A percentile compares a stretch with the other conserved stretches of the same genome.
Evolutionary conservation across 2,329 filamentous ascomycete genomes (phyloP).

Genomic region (Phaeoacremonium minimum): DNA sequence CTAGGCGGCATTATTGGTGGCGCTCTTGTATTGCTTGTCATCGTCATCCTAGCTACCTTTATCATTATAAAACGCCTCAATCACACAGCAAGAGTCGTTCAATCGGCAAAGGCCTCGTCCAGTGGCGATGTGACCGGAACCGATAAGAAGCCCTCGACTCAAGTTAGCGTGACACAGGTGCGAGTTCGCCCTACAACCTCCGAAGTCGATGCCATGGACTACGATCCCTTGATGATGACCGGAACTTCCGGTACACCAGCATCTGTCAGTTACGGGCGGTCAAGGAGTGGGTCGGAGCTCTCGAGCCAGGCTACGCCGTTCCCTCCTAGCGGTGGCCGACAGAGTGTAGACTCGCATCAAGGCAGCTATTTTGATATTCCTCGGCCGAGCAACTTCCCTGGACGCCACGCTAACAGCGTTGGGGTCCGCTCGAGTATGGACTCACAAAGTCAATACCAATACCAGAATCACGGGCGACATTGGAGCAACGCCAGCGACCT

Average conservation of each 20-base stretch:
- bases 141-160: conserved; percentile 20
- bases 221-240: conserved; percentile 29
- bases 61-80: conserved; percentile 47
- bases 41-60: conserved; percentile 40
- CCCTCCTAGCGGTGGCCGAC: conserved; percentile 13
- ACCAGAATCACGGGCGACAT: conserved; percentile 30
- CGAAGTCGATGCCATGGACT: conserved; percentile 36
- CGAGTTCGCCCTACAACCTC: conserved; percentile 32
- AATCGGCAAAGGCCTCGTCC: conserved; percentile 25
- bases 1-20: conserved; percentile 52
- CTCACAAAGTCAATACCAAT: conserved; percentile 26
- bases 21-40: conserved; percentile 40
- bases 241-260: conserved; percentile 10
- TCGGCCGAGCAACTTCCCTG: conserved; percentile 12
- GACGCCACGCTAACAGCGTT: conserved; percentile 13
- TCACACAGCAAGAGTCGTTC: conserved; percentile 34
- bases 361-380: conserved; percentile 17
- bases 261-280: conserved; percentile 12
- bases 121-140: conserved; percentile 21
- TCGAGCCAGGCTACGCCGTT: conserved; percentile 7
- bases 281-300: conserved; percentile 13
- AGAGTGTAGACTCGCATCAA: conserved; percentile 19
- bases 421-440: conserved; percentile 27
- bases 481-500: conserved; percentile 39
- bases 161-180: conserved; percentile 27